Evolutionary conservation across 2,329 filamentous ascomycete species (phyloP).

Genomic region (Fusarium pseudocircinatum): DNA sequence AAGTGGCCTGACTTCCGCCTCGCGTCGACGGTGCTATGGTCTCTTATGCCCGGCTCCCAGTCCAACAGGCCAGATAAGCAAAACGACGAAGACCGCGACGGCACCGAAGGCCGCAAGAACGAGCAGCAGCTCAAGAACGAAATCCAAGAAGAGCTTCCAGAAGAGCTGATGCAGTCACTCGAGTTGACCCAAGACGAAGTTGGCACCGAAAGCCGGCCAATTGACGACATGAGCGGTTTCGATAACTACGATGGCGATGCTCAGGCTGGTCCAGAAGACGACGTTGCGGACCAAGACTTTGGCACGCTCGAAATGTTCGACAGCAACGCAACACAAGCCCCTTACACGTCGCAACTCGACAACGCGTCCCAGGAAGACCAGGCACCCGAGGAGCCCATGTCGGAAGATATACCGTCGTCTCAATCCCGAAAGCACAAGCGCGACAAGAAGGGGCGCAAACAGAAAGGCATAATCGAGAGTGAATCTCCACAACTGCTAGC

Average conservation of each 20-base stretch:
- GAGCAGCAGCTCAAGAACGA: constrained; percentile 31
- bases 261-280: constrained; percentile 34
- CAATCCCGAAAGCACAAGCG: constrained; percentile 45
- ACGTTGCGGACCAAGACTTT: constrained; percentile 46
- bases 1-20: constrained; percentile 49
- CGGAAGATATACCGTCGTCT: constrained; percentile 33
- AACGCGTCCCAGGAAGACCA: constrained; percentile 24
- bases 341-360: constrained; percentile 45
- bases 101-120: constrained; percentile 29
- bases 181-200: constrained; percentile 30
- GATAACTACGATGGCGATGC: constrained; percentile 39
- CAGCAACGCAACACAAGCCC: constrained; percentile 47
- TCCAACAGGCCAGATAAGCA: constrained; percentile 40
- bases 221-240: constrained; percentile 42
- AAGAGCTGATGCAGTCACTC: constrained; percentile 26
- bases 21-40: constrained; percentile 44
- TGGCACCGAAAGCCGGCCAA: constrained; percentile 36
- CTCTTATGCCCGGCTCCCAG: constrained; percentile 43
- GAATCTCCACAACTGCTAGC: constrained; percentile 23
- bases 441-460: constrained; percentile 47
- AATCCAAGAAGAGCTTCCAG: constrained; percentile 25
- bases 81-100: constrained; percentile 29
- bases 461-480: constrained; percentile 29
- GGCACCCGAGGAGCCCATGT: constrained; percentile 47
- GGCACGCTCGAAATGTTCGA: constrained; percentile 52